Evolutionary conservation across 805 yeast species (phyloP).

Genomic region (Nakazawaea sp.): DNA sequence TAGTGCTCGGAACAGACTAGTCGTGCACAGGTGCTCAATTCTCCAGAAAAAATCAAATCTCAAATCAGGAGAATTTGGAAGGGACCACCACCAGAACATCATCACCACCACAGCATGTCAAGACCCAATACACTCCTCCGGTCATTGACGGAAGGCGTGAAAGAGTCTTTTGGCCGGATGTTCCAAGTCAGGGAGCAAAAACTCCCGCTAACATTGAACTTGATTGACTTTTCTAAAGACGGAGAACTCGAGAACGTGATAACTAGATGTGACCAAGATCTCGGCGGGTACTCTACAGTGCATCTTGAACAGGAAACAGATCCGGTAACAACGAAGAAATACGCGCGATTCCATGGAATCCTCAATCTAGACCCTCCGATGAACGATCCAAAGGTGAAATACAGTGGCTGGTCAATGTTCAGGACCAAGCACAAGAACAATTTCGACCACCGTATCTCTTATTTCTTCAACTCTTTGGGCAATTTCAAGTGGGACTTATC

Average conservation of each 20-base stretch:
- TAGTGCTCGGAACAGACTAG: too few relatives aligned
- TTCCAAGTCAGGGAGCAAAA: slow-evolving; percentile 1
- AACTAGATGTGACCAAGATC: slow-evolving; percentile 63
- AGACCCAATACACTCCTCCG: background rate
- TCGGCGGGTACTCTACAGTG: slow-evolving; percentile 75
- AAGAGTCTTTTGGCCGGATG: background rate
- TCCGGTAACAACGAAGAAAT: slow-evolving; percentile 10
- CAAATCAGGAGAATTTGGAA: too few relatives aligned
- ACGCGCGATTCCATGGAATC: slow-evolving; percentile 66
- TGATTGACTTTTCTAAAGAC: slow-evolving; percentile 50
- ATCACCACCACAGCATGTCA: too few relatives aligned
- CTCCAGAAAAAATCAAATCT: too few relatives aligned
- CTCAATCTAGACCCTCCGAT: slow-evolving; percentile 56
- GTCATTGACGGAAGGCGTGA: slow-evolving; percentile 3
- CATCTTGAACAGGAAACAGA: slow-evolving; percentile 28
- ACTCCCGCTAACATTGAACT: slow-evolving; percentile 22
- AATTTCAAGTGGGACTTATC: slow-evolving; percentile 67
- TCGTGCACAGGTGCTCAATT: too few relatives aligned
- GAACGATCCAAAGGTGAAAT: slow-evolving; percentile 54
- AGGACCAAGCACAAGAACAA: slow-evolving; percentile 61
- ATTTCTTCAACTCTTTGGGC: slow-evolving; percentile 26
- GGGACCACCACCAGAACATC: too few relatives aligned
- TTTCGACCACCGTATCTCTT: slow-evolving; percentile 35
- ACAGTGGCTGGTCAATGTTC: slow-evolving; percentile 77
- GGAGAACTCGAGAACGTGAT: slow-evolving; percentile 42